Conservation (phyloP, 2,329 filamentous ascomycete genomes). For the Fusarium sp. region DNA sequence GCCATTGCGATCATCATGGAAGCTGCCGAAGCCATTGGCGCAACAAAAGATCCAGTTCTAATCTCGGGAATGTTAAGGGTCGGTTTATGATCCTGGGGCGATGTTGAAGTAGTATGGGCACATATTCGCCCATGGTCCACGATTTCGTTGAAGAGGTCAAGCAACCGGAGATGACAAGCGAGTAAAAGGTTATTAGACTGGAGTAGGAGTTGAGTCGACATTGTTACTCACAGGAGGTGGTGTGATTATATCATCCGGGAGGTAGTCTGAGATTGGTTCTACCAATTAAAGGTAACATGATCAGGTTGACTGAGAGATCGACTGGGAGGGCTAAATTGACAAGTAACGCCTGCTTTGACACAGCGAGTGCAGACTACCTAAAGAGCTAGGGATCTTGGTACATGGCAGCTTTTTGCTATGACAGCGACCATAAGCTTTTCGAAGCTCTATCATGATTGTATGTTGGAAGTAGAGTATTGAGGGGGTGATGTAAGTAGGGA, state of each 20-base stretch:
- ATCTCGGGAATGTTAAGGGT: slow-evolving; percentile 54
- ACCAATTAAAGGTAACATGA: slow-evolving; percentile 38
- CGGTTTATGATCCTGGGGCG: slow-evolving; percentile 46
- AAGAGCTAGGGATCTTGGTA: slow-evolving; percentile 52
- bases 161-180: slow-evolving; percentile 52
- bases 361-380: slow-evolving; percentile 56
- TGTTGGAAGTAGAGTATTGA: background rate
- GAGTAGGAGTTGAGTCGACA: background rate
- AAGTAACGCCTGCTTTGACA: slow-evolving; percentile 53
- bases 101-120: slow-evolving; percentile 43
- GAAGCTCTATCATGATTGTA: slow-evolving; percentile 40
- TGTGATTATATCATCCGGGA: background rate
- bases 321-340: slow-evolving; percentile 56
- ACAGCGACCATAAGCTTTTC: slow-evolving; percentile 57
- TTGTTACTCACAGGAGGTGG: slow-evolving; percentile 26
- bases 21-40: slow-evolving; percentile 48
- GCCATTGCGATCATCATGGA: slow-evolving; percentile 50
- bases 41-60: slow-evolving; percentile 54
- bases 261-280: background rate
- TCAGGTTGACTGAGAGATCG: slow-evolving; percentile 37
- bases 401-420: slow-evolving; percentile 61
- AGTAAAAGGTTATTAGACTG: slow-evolving; percentile 49
- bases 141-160: slow-evolving; percentile 53
- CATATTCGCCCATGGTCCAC: slow-evolving; percentile 49
- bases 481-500: background rate